phyloP scores from a whole-genome alignment of 169 alveolate genomes.

The Eimeria praecox region DNA sequence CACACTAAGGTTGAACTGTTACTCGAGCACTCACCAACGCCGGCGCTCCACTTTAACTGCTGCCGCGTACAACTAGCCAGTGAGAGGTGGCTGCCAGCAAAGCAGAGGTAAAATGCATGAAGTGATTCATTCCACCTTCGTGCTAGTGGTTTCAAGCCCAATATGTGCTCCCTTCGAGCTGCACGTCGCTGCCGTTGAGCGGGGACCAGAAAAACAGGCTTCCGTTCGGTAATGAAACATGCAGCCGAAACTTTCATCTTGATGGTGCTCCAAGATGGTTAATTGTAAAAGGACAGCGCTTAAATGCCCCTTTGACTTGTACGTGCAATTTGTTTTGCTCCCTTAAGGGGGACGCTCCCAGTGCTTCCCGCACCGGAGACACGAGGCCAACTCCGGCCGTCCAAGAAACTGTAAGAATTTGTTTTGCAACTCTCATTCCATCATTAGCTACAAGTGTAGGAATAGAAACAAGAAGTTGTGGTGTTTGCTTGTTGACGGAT shows the following conservation, averaged over 20 bases:
- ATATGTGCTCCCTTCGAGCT: not conserved
- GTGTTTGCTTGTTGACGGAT: not conserved
- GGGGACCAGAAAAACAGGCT: not conserved
- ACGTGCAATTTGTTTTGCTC: not conserved
- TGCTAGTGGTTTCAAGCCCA: not conserved
- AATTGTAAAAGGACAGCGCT: not conserved
- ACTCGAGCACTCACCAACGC: constrained; percentile 24
- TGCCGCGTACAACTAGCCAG: not conserved
- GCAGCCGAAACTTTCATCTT: not conserved
- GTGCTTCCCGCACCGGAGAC: not conserved
- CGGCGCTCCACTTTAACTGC: not conserved
- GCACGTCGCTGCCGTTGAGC: not conserved
- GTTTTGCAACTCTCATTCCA: not conserved
- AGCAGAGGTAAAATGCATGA: not conserved
- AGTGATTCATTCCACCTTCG: not conserved
- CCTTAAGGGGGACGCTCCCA: not conserved
- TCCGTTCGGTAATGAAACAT: not conserved
- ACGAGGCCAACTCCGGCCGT: not conserved
- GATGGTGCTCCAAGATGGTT: not conserved
- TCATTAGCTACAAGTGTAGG: not conserved
- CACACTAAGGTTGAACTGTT: not conserved
- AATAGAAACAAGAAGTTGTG: not conserved
- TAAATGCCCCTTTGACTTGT: not conserved
- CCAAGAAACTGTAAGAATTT: not conserved
- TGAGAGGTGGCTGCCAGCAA: not conserved